These are phyloP conservation scores for Leccinum rimulosum DNA, from an alignment of 768 basidiomycete genomes.

Conservation along the genomic window DNA sequence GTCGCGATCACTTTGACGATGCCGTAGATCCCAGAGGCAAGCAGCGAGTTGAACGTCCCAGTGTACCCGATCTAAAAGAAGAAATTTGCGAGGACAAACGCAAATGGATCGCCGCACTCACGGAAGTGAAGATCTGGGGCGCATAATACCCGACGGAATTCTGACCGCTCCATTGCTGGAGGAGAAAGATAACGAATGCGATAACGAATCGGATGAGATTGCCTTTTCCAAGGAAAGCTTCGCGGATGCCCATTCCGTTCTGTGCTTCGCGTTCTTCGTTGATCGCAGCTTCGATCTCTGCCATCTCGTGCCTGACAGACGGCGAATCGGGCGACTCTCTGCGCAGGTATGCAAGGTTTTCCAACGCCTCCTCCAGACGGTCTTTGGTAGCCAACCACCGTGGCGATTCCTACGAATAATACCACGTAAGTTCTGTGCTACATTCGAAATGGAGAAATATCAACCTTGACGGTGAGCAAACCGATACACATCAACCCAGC, in stretches of 20 bases:
- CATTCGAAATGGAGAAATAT: background rate
- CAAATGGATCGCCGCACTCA: conserved; percentile 27
- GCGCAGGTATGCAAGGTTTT: conserved; percentile 66
- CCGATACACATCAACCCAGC: conserved; percentile 70
- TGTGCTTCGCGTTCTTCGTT: conserved; percentile 68
- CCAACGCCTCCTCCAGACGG: conserved; percentile 48
- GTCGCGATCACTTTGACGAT: conserved; percentile 70
- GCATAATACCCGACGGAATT: conserved; percentile 80
- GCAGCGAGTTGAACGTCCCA: conserved; percentile 54
- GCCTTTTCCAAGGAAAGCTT: conserved; percentile 79
- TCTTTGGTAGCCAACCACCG: conserved; percentile 72
- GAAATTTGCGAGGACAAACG: background rate
- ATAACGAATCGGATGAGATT: conserved; percentile 84
- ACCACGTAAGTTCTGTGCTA: conserved; percentile 10
- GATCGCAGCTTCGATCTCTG: conserved; percentile 81
- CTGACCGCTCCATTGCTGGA: conserved; percentile 85
- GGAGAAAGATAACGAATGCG: conserved; percentile 73
- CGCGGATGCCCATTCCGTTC: conserved; percentile 59
- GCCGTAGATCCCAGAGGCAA: conserved; percentile 71
- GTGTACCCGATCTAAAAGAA: conserved; percentile 53
- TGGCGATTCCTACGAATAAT: conserved; percentile 57
- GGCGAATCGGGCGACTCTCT: conserved; percentile 40
- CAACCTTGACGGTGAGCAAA: conserved; percentile 61
- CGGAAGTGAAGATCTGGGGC: conserved; percentile 68
- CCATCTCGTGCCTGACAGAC: conserved; percentile 57